Conservation (phyloP, 225 moss, liverwort and hornwort genomes). For the Physcomitrium patens region DNA sequence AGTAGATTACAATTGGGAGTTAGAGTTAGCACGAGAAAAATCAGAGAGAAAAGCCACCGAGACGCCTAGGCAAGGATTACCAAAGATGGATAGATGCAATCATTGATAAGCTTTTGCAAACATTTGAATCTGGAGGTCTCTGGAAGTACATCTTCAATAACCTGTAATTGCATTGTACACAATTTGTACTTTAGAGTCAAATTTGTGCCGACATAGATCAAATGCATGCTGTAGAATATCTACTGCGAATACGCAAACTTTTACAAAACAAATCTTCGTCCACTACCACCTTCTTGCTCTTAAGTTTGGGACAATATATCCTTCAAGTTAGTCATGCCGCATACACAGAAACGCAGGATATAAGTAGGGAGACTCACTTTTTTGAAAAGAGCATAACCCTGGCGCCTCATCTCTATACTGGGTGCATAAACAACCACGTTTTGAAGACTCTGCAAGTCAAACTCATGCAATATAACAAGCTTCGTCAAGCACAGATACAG, state of each 20-base stretch:
- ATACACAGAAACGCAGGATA: neutral
- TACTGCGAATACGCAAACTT: neutral
- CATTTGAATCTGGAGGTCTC: constrained; percentile 42
- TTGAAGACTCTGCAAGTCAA: constrained; percentile 64
- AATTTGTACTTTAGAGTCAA: neutral
- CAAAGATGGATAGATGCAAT: constrained; percentile 45
- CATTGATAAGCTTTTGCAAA: constrained; percentile 41
- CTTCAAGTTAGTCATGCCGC: neutral
- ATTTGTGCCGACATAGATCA: neutral
- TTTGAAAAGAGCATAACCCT: constrained; percentile 51
- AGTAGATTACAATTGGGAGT: neutral
- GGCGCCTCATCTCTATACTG: constrained; percentile 53
- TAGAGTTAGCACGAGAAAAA: neutral
- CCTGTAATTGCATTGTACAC: constrained; percentile 19
- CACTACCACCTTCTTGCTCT: neutral
- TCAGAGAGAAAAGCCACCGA: neutral
- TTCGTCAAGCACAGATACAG: neutral
- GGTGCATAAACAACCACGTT: constrained; percentile 57
- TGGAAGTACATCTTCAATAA: constrained; percentile 45
- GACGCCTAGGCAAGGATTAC: constrained; percentile 17
- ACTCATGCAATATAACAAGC: neutral
- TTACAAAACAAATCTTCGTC: neutral
- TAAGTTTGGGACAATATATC: neutral
- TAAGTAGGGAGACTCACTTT: constrained; percentile 47
- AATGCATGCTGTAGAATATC: neutral